Base-by-base conservation (phyloP, 805 yeast species). In the Myxozyma monticola region DNA sequence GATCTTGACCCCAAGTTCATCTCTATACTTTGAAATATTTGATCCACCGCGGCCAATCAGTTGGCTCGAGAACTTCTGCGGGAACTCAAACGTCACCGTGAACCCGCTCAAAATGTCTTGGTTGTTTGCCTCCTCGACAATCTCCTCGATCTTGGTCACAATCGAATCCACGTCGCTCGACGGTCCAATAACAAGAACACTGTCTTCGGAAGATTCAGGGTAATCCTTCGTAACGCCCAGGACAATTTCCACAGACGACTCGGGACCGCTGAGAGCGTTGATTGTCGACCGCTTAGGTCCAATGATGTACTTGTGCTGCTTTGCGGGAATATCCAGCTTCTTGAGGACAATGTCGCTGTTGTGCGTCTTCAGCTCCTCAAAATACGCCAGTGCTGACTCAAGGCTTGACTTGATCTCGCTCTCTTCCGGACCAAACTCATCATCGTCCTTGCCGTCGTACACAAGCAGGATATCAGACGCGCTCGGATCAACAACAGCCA, bases 31-130 rank as follows among this genome's bases (percentile, higher is more conserved):
- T 60, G 79, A 78, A 64, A 93, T 71, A 64, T 81, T 80, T 37
- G 87, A 71, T 48, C 99, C 99, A 54, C 80, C 85, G 65, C 84
- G 85, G 60, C 99, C 99, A 68, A 93, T 88, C 46, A 95, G 75
- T 69, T 93, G 82, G 25, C 93, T 77, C 52, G 91, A 72, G 41
- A 81, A 78, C 44, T 75, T 71, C 1, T 81, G 68, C 55, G 96
- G 95, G 65, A 88, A 81, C 26, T 73, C 74, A 45, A 84, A 65
- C 34, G 70, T 68, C 17, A 78, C 70, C 15, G 76, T 64, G 60
- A 71, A 76, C 37, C 74, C 71, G 48, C 73, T 68, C 30, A 72
- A 68, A 35, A 75, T 75, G 51, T 73, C 77, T 61, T 72, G 71
- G 60, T 78, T 78, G 56, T 74, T 71, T 36, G 79, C 77, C 50